Conservation (phyloP, 1,284 basidiomycete species). For the Limonomyces culmigenus region DNA sequence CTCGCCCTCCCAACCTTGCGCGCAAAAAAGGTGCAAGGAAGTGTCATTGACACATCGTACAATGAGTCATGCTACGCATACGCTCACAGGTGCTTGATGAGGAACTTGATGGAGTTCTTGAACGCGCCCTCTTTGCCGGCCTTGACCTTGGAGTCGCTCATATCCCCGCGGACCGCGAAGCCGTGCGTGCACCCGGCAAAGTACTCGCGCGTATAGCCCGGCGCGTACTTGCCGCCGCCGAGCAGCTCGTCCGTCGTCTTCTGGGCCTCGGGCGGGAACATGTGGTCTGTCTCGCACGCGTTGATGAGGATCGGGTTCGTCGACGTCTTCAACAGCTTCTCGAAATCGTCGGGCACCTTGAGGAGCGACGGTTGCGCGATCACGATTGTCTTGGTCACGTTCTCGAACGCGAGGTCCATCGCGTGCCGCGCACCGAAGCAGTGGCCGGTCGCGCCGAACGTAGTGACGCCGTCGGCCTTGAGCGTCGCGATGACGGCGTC, state of each 20-base stretch:
- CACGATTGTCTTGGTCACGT: conserved; percentile 32
- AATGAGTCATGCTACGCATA: too few relatives aligned
- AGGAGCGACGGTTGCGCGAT: conserved; percentile 58
- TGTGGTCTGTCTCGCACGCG: conserved; percentile 18
- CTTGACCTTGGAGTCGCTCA: conserved; percentile 3
- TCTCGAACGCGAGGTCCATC: conserved; percentile 54
- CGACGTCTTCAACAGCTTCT: conserved; percentile 15
- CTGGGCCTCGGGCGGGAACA: conserved; percentile 16
- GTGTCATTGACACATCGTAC: too few relatives aligned
- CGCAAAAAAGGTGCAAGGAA: too few relatives aligned
- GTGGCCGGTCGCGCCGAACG: conserved; percentile 46
- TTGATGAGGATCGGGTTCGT: conserved; percentile 26
- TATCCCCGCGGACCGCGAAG: conserved; percentile 1
- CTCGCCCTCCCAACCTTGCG: background rate
- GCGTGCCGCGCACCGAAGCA: conserved; percentile 58
- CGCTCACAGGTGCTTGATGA: conserved; percentile 3
- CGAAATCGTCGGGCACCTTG: conserved; percentile 24
- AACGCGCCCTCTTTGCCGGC: conserved; percentile 3
- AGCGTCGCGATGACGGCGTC: conserved; percentile 41
- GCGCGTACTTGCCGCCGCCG: conserved; percentile 18
- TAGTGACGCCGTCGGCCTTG: conserved; percentile 37
- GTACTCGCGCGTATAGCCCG: conserved; percentile 25
- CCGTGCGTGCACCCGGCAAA: conserved; percentile 29
- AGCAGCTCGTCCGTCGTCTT: conserved; percentile 22
- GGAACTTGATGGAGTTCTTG: conserved; percentile 1